Conservation (phyloP, 805 yeast genomes). For the Cyberlindnera americana region DNA sequence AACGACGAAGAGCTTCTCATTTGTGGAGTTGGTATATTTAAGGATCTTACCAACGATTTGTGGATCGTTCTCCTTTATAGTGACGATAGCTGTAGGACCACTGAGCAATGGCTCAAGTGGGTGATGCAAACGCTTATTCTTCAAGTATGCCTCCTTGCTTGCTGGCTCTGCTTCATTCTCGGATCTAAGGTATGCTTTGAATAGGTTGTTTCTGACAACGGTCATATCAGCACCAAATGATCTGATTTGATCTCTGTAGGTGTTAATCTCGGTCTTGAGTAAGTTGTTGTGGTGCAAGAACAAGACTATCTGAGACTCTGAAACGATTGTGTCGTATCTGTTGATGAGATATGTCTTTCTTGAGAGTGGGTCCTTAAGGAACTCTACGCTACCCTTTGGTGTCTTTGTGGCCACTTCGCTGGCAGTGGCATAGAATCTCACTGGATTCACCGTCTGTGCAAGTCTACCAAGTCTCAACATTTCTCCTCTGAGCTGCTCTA, state of each 20-base stretch:
- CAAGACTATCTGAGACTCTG: conserved; percentile 63
- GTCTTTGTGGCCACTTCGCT: conserved; percentile 1
- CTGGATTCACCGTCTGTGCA: conserved; percentile 1
- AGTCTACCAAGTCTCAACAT: conserved; percentile 12
- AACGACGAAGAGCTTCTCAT: conserved; percentile 72
- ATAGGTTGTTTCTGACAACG: conserved; percentile 63
- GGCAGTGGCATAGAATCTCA: conserved; percentile 20
- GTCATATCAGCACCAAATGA: conserved; percentile 68
- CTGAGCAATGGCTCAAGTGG: conserved; percentile 66
- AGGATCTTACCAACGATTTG: conserved; percentile 55
- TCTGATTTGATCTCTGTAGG: conserved; percentile 56
- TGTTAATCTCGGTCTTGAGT: conserved; percentile 61
- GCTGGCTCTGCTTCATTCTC: conserved; percentile 74
- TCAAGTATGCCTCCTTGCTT: conserved; percentile 44
- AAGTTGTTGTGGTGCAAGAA: conserved; percentile 85
- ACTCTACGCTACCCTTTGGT: conserved; percentile 30
- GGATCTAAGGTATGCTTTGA: conserved; percentile 74
- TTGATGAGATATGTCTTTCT: conserved; percentile 88
- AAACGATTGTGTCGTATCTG: conserved; percentile 67
- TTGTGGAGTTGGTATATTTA: conserved; percentile 55
- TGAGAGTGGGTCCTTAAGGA: conserved; percentile 56
- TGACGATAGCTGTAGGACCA: conserved; percentile 85
- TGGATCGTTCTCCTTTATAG: conserved; percentile 72
- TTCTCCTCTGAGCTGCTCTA: too few relatives aligned
- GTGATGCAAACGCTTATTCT: conserved; percentile 45